Evolutionary conservation across 768 basidiomycete species (phyloP), one percentile per base, ranked within the genome.

Genomic region (Suillus spraguei): DNA sequence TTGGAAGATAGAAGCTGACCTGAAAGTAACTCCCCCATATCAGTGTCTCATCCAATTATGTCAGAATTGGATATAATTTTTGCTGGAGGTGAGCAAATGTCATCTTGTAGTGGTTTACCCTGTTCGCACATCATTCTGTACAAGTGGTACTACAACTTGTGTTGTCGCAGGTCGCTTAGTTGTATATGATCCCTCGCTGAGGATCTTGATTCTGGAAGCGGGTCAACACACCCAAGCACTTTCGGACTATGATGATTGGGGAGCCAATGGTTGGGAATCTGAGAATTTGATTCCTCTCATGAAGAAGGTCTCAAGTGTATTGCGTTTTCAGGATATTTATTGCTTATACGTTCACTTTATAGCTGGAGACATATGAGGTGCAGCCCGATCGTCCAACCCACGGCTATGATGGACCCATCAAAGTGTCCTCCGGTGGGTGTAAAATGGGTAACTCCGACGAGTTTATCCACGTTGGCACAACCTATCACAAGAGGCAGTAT

Each of bases 41-140:
- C 1, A 3, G 28, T 56, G 55, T 58, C 39, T 58, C 28, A 41
- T 41, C 36, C 22, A 74, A 42, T 47, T 3, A 8, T 11, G 7
- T 56, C 60, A 16, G 58, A 66, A 58, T 81, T 80, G 64, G 84
- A 87, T 64, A 79, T 87, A n/a, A 79, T 87, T 64, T 82, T 87
- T 63, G 84, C 82, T 36, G 87, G 87, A 66, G 87, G 87, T 87
- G 24, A 20, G 73, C 61, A 41, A 14, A 53, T 10, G 16, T 10
- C 16, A 35, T 46, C 33, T 70, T 64, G 41, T 42, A 36, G 7
- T 33, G 46, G 42, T 36, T n/a, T 53, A 0, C 11, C 20, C 33
- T 53, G 2, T 11, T 35, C 6, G n/a, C 52, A 33, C 16, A 53
- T 60, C 42, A 3, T 33, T 13, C 16, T n/a, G 22, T 24, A 14